Evolutionary conservation across 441 rosid genomes (phyloP), one percentile per base, ranked within the genome.

Genomic region (Populus hybrid): DNA sequence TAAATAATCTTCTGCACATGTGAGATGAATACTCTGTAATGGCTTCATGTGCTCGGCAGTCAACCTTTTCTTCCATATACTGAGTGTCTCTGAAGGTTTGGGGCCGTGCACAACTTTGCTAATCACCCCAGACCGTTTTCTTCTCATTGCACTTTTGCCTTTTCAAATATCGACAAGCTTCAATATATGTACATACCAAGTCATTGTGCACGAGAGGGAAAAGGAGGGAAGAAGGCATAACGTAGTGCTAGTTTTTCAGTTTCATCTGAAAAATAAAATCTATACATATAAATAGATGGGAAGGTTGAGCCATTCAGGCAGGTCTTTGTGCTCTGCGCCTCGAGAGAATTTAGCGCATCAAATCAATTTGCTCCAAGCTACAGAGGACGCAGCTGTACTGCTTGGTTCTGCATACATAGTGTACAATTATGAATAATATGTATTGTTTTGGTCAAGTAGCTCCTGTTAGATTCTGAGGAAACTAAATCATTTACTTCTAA

Each of bases 1-100:
- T 95, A 88, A 94, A 95, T 89, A 95, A 95, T 84, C 99, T 94
- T 85, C 99, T 94, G 77, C 99, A 95, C 83, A 94, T 90, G 91
- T 94, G 86, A 91, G 72, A 81, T 74, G 84, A 24, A 16, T 9
- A 36, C 31, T 61, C 4, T 64, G 42, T 24, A 68, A 10, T 59
- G 61, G 67, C 36, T 10, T 35, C 2, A 45, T 72, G 67, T 75
- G 75, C 75, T 77, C 75, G 9, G 68, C 14, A 5, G 64, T 68
- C 29, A n/a, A n/a, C 71, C 66, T 61, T 59, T 45, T 65, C 81
- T 65, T 68, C 65, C 68, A 63, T 64, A 45, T 69, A 69, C 36
- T 61, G 33, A 76, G 67, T 75, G 28, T 83, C 76, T 76, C n/a
- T 53, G 61, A 36, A 29, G 82, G 88, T 83, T 40, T 75, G 74